Evolutionary conservation across 2,329 filamentous ascomycete genomes (phyloP).

Genomic region (Sarocladium kiliense): DNA sequence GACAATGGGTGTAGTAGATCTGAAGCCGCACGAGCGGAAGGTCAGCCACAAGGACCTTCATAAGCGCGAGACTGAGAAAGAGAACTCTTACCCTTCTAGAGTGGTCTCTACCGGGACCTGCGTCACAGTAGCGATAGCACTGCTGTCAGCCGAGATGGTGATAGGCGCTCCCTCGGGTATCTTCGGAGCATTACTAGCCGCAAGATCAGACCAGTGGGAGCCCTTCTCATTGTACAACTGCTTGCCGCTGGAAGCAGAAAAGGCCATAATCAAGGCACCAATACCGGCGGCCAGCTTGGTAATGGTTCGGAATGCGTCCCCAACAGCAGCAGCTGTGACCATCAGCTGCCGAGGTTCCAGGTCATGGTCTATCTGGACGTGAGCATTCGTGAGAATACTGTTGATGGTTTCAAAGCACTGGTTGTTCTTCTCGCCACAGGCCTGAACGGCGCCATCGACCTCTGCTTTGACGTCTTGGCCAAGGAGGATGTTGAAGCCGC

Average conservation of each 20-base stretch:
- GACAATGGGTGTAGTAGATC: background rate
- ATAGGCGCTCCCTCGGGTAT: background rate
- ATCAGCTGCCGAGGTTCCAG: background rate
- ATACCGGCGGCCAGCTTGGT: background rate
- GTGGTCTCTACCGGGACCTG: background rate
- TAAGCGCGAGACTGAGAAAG: background rate
- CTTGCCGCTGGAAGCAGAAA: background rate
- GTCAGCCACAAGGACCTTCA: too few relatives aligned
- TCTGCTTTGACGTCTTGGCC: background rate
- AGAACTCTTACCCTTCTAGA: background rate
- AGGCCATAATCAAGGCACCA: background rate
- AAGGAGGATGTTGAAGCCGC: background rate
- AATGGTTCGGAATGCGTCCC: background rate
- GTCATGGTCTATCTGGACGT: background rate
- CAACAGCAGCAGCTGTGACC: background rate
- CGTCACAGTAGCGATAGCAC: background rate
- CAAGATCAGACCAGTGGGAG: background rate
- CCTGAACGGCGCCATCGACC: background rate
- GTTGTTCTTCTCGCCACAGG: background rate
- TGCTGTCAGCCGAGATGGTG: background rate
- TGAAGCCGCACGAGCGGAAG: background rate
- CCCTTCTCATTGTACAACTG: constrained; percentile 1
- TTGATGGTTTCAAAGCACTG: background rate
- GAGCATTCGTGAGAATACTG: background rate
- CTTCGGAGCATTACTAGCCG: background rate